Evolutionary conservation across 352 stramenopile genomes (phyloP).

Genomic region (Globisporangium polare): DNA sequence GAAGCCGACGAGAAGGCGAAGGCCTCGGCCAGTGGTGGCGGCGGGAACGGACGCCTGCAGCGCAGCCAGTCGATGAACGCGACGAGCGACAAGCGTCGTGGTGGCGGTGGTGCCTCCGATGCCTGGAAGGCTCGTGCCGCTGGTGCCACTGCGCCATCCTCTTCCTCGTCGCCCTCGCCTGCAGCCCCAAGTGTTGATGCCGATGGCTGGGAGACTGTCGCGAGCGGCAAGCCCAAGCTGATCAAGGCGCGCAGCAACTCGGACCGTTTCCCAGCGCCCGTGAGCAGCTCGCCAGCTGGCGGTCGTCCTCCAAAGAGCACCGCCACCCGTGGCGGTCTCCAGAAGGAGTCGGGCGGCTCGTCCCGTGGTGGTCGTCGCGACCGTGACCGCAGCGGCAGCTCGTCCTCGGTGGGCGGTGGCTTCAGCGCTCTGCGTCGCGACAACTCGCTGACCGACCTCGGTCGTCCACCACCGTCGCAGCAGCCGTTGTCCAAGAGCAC

Average conservation of each 20-base stretch:
- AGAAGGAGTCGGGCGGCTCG: constrained; percentile 23
- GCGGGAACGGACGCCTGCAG: constrained; percentile 37
- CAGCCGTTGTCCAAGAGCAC: constrained; percentile 15
- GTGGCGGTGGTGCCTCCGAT: constrained; percentile 34
- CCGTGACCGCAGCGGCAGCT: constrained; percentile 48
- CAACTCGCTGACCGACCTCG: constrained; percentile 18
- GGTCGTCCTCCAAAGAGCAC: constrained; percentile 31
- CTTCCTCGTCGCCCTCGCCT: constrained; percentile 12
- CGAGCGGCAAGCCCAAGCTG: constrained; percentile 45
- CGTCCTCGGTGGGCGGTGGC: constrained; percentile 27
- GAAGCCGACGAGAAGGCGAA: constrained; percentile 72
- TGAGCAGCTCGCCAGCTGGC: constrained; percentile 16
- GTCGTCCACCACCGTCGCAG: constrained; percentile 39
- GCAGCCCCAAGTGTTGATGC: constrained; percentile 32
- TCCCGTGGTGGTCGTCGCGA: constrained; percentile 30
- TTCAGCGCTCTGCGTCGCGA: constrained; percentile 10
- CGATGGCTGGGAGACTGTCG: constrained; percentile 77
- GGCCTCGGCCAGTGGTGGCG: constrained; percentile 25
- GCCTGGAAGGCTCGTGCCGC: constrained; percentile 60
- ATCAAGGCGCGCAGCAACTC: constrained; percentile 62
- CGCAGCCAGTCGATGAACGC: constrained; percentile 64
- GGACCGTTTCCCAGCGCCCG: constrained; percentile 35
- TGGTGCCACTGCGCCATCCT: constrained; percentile 2
- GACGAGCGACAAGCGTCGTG: constrained; percentile 40
- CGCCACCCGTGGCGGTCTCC: constrained; percentile 16